Evolutionary conservation across 2,329 filamentous ascomycete species (phyloP).

Genomic region (Stemphylium beticola): DNA sequence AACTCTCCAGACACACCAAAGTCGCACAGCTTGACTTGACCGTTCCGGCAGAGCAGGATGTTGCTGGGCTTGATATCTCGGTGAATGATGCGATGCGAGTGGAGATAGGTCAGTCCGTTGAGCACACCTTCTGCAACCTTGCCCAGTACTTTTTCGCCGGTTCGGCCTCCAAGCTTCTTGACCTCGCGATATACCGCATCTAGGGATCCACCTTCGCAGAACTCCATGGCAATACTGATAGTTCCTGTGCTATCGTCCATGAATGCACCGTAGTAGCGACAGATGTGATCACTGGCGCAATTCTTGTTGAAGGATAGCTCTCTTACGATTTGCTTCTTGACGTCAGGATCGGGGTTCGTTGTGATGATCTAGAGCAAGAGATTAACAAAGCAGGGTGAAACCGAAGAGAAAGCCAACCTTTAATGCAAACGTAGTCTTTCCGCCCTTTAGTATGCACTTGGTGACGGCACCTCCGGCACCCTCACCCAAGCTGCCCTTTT

Average conservation of each 20-base stretch:
- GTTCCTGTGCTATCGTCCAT: constrained; percentile 95
- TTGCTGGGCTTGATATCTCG: constrained; percentile 99
- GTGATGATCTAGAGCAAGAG: constrained; percentile 75
- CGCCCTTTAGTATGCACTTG: constrained; percentile 83
- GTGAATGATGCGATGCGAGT: constrained; percentile 96
- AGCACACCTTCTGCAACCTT: constrained; percentile 96
- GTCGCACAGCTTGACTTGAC: constrained; percentile 96
- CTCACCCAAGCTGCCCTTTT: constrained; percentile 89
- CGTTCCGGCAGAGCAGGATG: constrained; percentile 84
- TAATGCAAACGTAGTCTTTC: constrained; percentile 92
- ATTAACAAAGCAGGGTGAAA: constrained; percentile 15
- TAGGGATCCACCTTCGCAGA: constrained; percentile 93
- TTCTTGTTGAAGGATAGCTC: constrained; percentile 98
- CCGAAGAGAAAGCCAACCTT: constrained; percentile 67
- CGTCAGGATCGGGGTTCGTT: constrained; percentile 94
- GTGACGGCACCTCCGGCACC: constrained; percentile 96
- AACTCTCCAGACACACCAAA: constrained; percentile 98
- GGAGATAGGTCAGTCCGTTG: constrained; percentile 91
- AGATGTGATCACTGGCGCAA: constrained; percentile 94
- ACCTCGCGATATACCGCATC: constrained; percentile 98
- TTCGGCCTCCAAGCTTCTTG: constrained; percentile 90
- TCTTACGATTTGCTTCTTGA: constrained; percentile 97
- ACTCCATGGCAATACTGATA: constrained; percentile 99
- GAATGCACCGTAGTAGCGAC: constrained; percentile 96
- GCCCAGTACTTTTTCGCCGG: constrained; percentile 94